Conservation (phyloP, 176 grass and related monocot genomes). For the Cenchrus americanus region DNA sequence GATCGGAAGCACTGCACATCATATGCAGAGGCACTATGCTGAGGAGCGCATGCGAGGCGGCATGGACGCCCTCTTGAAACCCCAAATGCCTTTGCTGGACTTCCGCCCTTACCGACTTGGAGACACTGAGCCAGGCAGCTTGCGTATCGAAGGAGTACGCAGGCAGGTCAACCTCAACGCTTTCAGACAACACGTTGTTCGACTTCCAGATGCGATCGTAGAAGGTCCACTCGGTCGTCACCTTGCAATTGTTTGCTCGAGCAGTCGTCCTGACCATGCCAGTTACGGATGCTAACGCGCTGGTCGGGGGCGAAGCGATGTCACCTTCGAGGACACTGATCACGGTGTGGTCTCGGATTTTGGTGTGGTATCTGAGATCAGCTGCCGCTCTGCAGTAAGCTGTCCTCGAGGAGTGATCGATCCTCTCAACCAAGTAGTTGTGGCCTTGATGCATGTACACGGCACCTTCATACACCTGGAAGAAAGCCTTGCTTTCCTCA, state of each 20-base stretch:
- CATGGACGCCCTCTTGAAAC: not conserved
- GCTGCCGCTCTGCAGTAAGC: not conserved
- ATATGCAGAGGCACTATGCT: slow-evolving; percentile 59
- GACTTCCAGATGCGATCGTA: not conserved
- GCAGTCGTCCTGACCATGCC: not conserved
- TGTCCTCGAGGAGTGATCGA: not conserved
- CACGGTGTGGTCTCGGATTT: not conserved
- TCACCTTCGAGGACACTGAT: not conserved
- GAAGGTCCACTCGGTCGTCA: not conserved
- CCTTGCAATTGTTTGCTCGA: not conserved
- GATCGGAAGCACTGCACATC: slow-evolving; percentile 65
- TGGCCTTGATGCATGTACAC: not conserved
- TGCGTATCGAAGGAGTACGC: not conserved
- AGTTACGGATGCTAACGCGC: not conserved
- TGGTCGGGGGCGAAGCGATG: not conserved
- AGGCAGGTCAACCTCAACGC: not conserved
- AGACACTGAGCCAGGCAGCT: not conserved
- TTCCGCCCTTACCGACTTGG: not conserved
- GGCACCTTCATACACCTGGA: not conserved
- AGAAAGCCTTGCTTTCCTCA: not conserved
- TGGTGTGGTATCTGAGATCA: not conserved
- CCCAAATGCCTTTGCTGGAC: not conserved
- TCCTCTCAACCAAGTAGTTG: not conserved
- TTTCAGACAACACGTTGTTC: not conserved
- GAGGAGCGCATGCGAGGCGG: not conserved